phyloP scores from a whole-genome alignment of 805 yeast species.

The Monosporozyma aerobia region DNA sequence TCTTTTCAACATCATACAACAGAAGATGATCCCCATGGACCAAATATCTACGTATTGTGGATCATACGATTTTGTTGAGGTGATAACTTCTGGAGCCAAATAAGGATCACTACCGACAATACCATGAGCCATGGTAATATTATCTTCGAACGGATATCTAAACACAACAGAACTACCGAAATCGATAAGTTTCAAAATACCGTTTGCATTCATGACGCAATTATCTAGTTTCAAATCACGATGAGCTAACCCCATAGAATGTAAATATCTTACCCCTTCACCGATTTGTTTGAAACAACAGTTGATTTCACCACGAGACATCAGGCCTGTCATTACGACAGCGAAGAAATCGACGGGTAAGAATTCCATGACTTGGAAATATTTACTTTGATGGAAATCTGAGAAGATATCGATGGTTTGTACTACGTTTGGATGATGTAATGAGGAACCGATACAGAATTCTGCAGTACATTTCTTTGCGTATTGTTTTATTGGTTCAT shows the following conservation, averaged over 20 bases:
- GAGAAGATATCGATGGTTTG: conserved; percentile 61
- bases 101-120: conserved; percentile 83
- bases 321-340: conserved; percentile 76
- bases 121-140: conserved; percentile 55
- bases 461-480: conserved; percentile 87
- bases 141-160: conserved; percentile 62
- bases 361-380: conserved; percentile 77
- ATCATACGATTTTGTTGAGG: conserved; percentile 46
- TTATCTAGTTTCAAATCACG: conserved; percentile 76
- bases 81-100: conserved; percentile 72
- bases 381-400: conserved; percentile 54
- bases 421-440: conserved; percentile 73
- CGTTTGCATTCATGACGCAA: conserved; percentile 67
- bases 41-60: conserved; percentile 75
- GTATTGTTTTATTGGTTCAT: conserved; percentile 65
- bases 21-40: conserved; percentile 77
- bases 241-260: conserved; percentile 72
- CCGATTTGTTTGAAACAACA: conserved; percentile 71
- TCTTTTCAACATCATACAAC: conserved; percentile 78
- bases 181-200: conserved; percentile 70
- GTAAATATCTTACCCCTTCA: conserved; percentile 65
- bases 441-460: conserved; percentile 74
- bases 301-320: conserved; percentile 73
- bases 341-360: conserved; percentile 80
- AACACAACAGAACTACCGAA: conserved; percentile 80